Percentiles rank a stretch among this genome's conserved stretches.
Evolutionary conservation across 495 filamentous ascomycete species (phyloP).

Genomic region (Neurospora pannonica): DNA sequence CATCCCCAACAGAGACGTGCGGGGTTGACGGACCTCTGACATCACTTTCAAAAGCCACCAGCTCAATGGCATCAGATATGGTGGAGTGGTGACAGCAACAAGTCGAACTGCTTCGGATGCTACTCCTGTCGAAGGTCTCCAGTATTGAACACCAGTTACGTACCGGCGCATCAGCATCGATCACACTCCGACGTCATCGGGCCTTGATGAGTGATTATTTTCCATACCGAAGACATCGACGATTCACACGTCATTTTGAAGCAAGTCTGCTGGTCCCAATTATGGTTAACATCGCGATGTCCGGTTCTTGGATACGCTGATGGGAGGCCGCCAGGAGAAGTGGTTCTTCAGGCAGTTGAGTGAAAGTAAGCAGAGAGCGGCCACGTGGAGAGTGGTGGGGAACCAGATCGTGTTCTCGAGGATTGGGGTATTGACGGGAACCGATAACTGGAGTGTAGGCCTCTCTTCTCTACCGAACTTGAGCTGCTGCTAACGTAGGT

Average conservation of each 20-base stretch:
- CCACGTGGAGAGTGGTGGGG: conserved; percentile 55
- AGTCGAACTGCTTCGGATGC: not conserved
- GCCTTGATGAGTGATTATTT: not conserved
- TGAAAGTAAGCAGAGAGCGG: conserved; percentile 40
- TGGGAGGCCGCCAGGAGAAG: conserved; percentile 53
- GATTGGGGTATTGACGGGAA: conserved; percentile 37
- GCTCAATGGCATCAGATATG: not conserved
- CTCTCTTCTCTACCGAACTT: not conserved
- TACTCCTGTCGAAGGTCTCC: not conserved
- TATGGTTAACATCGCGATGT: not conserved
- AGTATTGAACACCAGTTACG: not conserved
- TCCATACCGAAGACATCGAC: not conserved
- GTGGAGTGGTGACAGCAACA: not conserved
- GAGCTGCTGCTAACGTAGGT: not conserved
- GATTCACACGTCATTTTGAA: not conserved
- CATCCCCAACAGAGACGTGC: not conserved
- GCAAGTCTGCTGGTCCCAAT: not conserved
- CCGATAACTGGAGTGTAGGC: conserved; percentile 7
- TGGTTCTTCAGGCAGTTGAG: conserved; percentile 53
- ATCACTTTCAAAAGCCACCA: not conserved
- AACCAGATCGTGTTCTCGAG: conserved; percentile 54
- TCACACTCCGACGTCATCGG: not conserved
- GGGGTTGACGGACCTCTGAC: not conserved
- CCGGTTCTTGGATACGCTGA: conserved; percentile 25
- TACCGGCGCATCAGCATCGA: not conserved